Evolutionary conservation across 306 rosid species (phyloP), one percentile per base, ranked within the genome.

Genomic region (Mucuna pruriens): DNA sequence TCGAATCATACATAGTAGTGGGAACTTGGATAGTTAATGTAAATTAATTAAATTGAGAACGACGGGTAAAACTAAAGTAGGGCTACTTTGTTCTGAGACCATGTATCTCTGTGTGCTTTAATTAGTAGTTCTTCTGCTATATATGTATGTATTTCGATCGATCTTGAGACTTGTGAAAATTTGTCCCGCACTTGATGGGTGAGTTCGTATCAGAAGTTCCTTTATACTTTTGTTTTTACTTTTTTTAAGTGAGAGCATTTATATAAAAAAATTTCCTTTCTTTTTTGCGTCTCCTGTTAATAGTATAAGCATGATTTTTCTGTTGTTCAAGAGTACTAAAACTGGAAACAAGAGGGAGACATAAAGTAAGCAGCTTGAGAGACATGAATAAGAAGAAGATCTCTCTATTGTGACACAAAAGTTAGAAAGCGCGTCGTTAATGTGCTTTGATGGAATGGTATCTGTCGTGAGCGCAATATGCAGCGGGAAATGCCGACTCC

Each of bases 281-380:
- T 1, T 16, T 71, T 71, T 22, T 71, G 16, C 11, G n/a, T 34
- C 22, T 60, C 31, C 29, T 44, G 42, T 6, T 5, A 29, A 19
- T 52, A 5, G 54, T 42, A 71, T 10, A 31, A 5, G 79, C 33
- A 25, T 23, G 58, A 13, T 25, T 63, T 33, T 64, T 3, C 13
- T 62, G 16, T 44, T n/a, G 9, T 45, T 22, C 15, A 7, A 64
- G 45, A 23, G 3, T 48, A 23, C 71, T 26, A 49, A 73, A 74
- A 31, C 5, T 9, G 42, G 85, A n/a, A 54, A 48, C 38, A 46
- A 16, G 23, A 13, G 71, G n/a, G 77, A 29, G 70, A 58, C 81
- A 68, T 15, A 40, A 73, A 49, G 61, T 31, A 17, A n/a, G 64
- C 16, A 29, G 75, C 1, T 72, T 17, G 20, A 19, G n/a, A n/a